A percentile compares a stretch with the other conserved stretches of the same genome.
Evolutionary conservation across 2,329 filamentous ascomycete species (phyloP).

Genomic region (Fusarium azukiicola): DNA sequence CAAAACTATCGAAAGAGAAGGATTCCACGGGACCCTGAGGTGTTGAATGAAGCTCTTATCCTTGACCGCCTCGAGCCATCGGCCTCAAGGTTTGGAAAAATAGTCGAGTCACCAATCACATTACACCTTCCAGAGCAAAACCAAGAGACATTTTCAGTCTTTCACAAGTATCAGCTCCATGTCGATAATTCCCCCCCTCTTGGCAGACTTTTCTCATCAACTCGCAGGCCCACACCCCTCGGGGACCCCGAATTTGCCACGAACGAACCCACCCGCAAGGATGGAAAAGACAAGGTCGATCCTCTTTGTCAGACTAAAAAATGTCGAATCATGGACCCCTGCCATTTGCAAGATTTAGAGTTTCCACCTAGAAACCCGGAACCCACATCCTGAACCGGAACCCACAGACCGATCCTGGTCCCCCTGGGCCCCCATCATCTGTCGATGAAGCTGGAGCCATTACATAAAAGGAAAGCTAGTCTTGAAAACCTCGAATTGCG

Average conservation of each 20-base stretch:
- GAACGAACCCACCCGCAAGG: not conserved
- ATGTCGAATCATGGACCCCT: not conserved
- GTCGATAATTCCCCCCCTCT: not conserved
- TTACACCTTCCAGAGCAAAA: not conserved
- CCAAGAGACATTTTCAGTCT: not conserved
- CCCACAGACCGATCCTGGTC: conserved; percentile 14
- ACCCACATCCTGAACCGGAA: conserved; percentile 16
- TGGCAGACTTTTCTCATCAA: not conserved
- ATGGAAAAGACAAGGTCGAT: not conserved
- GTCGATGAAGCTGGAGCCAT: conserved; percentile 28
- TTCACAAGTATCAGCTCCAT: not conserved
- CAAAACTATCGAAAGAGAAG: not conserved
- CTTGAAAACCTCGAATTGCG: conserved; percentile 51
- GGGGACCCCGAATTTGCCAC: conserved; percentile 7
- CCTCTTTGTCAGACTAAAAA: not conserved
- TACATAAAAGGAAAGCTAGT: conserved; percentile 26
- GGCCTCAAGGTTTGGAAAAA: not conserved
- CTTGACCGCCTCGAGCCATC: too few species aligned
- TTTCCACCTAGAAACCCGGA: conserved; percentile 9
- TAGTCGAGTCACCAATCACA: not conserved
- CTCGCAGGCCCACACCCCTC: not conserved
- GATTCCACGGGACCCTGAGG: not conserved
- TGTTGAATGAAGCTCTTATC: not conserved
- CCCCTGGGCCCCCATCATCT: conserved; percentile 37
- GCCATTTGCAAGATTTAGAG: conserved; percentile 5